Evolutionary conservation across 495 filamentous ascomycete genomes (phyloP), one percentile per base, ranked within the genome.

Genomic region (Penicillium mononematosum): DNA sequence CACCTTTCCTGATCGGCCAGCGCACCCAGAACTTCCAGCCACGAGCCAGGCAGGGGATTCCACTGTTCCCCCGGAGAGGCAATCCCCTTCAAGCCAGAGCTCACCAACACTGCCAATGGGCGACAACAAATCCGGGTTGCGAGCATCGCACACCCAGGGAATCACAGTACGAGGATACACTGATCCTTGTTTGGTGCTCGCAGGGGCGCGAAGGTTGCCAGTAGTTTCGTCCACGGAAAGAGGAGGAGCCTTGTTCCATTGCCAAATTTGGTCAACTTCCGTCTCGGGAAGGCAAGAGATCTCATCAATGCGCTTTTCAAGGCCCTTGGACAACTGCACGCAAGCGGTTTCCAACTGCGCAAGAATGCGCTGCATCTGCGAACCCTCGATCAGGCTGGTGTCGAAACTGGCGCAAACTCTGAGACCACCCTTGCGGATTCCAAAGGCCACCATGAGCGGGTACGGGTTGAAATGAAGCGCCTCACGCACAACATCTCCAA

Each of bases 401-500:
- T 88, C 85, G 55, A 86, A 88, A 60, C 81, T 87, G 1, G 85
- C 84, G 61, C 80, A 82, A 32, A 87, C 69, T 17, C 81, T 56
- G 63, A 87, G 83, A 1, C 84, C 83, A 20, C 73, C 70, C 19
- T 79, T 73, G 50, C 76, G 73, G 7, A 88, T 71, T 10, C 79
- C 79, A 64, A 82, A 87, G 10, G 78, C 82, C 39, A 87, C 65
- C 81, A 87, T 88, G 12, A 88, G 70, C 3, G 81, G 80, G 61
- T 88, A 88, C 0, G 84, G 81, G 55, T 87, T 87, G 67, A 88
- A 88, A 56, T 86, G 81, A 22, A 87, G 74, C 0, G 84, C 84
- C 60, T 86, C 85, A 19, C 77, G 76, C 1, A 81, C 85, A 4
- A 82, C 82, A 60, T 85, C 85, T 4, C 75, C 82, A 1, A 77